These are phyloP conservation scores for Parasitella parasitica DNA, from an alignment of 371 early-diverging fungal genomes.

Conservation along the genomic window DNA sequence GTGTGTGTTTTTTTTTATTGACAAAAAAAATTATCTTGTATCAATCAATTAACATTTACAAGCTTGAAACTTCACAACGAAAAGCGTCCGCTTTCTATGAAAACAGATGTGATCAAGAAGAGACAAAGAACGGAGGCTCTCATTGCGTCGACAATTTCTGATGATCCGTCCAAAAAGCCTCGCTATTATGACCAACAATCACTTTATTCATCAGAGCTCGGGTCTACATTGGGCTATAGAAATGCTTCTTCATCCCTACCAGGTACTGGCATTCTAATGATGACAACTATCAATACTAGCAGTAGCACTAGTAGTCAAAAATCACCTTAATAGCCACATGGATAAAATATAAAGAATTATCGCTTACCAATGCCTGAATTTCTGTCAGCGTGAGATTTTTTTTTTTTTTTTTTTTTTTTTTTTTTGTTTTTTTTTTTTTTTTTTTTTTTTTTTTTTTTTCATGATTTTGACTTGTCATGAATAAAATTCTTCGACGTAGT, in stretches of 20 bases:
- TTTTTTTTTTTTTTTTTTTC: too few species aligned
- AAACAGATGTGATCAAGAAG: slow-evolving; percentile 82
- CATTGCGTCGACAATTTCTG: neutral
- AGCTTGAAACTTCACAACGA: slow-evolving; percentile 82
- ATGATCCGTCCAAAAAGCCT: slow-evolving; percentile 15
- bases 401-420: too few species aligned
- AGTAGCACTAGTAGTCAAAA: neutral
- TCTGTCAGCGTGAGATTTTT: neutral
- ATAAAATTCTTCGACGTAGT: too few species aligned
- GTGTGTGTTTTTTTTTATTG: neutral
- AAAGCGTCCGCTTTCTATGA: slow-evolving; percentile 78
- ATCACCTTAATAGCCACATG: neutral
- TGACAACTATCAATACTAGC: slow-evolving; percentile 6
- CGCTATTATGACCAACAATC: slow-evolving; percentile 18
- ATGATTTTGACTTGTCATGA: too few species aligned
- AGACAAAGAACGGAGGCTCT: slow-evolving; percentile 68
- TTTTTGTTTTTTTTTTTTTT: too few species aligned
- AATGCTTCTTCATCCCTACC: slow-evolving; percentile 14
- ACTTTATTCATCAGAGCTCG: neutral
- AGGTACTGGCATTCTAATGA: slow-evolving; percentile 27
- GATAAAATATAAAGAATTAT: neutral
- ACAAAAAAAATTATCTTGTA: too few species aligned
- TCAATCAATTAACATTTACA: too few species aligned
- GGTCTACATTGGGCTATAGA: neutral
- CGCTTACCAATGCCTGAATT: neutral